These are phyloP conservation scores for Silene noctiflora DNA, from an alignment of 179 eudicot genomes.

Conservation along the genomic window DNA sequence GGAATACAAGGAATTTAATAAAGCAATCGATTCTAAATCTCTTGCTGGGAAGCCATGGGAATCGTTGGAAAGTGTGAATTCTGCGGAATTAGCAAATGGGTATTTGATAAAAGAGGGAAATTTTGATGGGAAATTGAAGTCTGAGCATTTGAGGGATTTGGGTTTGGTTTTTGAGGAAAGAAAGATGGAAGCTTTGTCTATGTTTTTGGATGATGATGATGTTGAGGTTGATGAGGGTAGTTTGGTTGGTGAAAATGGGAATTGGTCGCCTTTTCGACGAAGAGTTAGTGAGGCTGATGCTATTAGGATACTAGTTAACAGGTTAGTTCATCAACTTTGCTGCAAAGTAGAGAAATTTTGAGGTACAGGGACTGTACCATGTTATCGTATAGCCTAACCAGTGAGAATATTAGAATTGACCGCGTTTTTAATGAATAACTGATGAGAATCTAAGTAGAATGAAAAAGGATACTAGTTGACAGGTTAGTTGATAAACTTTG, in stretches of 20 bases:
- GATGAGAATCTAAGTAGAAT: no score
- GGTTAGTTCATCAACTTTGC: constrained; percentile 39
- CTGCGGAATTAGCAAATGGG: constrained; percentile 46
- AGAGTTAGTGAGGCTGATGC: constrained; percentile 48
- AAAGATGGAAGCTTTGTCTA: constrained; percentile 49
- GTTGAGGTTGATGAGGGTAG: constrained; percentile 53
- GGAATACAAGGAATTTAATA: constrained; percentile 54
- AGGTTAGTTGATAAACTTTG: constrained; percentile 45
- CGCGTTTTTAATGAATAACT: no score
- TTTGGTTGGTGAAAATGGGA: constrained; percentile 28
- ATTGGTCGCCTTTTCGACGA: constrained; percentile 27
- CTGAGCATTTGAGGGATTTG: constrained; percentile 63
- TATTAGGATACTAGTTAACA: constrained; percentile 58
- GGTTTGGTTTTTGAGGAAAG: constrained; percentile 54
- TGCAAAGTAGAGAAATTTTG: background rate
- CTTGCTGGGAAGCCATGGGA: constrained; percentile 89
- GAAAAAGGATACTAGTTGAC: constrained; percentile 32
- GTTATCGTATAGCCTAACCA: no score
- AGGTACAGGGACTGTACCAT: no score
- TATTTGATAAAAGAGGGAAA: constrained; percentile 25
- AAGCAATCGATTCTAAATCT: constrained; percentile 18
- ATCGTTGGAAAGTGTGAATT: constrained; percentile 38
- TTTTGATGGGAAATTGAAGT: constrained; percentile 45
- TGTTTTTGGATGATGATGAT: constrained; percentile 73
- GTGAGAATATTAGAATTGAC: no score